Conservation (phyloP, 1,139 yeast species). For the Blastobotrys capitulatus region DNA sequence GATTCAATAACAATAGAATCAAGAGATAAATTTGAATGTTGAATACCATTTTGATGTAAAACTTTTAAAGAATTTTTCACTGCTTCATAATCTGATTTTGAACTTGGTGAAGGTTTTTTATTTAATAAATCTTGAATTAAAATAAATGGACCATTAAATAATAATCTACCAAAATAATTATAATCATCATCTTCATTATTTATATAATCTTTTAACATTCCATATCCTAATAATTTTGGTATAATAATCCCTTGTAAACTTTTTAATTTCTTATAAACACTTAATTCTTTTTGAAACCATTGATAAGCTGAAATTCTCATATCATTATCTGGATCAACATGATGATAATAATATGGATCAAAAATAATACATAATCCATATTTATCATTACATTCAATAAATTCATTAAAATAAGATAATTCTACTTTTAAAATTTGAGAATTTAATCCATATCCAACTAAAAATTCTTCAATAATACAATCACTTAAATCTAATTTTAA, state of each 20-base stretch:
- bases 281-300: slow-evolving; percentile 6
- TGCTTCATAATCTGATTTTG: slow-evolving; percentile 2
- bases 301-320: slow-evolving; percentile 1
- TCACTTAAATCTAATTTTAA: neutral
- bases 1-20: neutral
- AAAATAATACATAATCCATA: neutral
- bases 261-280: slow-evolving; percentile 7
- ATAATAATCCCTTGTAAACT: slow-evolving; percentile 3
- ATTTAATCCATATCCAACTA: slow-evolving; percentile 1
- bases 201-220: slow-evolving; percentile 2
- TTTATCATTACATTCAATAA: no score
- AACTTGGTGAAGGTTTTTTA: neutral
- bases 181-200: neutral
- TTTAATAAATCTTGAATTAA: neutral
- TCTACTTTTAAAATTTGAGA: slow-evolving; percentile 1
- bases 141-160: slow-evolving; percentile 8
- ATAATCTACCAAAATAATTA: slow-evolving; percentile 1
- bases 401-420: neutral
- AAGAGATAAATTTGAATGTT: slow-evolving; percentile 1
- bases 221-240: slow-evolving; percentile 2
- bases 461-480: slow-evolving; percentile 1
- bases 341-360: slow-evolving; percentile 10
- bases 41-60: neutral
- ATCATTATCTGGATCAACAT: slow-evolving; percentile 5
- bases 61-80: neutral